Conservation (phyloP, 2,329 filamentous ascomycete species). For the Trichoderma lentiforme region DNA sequence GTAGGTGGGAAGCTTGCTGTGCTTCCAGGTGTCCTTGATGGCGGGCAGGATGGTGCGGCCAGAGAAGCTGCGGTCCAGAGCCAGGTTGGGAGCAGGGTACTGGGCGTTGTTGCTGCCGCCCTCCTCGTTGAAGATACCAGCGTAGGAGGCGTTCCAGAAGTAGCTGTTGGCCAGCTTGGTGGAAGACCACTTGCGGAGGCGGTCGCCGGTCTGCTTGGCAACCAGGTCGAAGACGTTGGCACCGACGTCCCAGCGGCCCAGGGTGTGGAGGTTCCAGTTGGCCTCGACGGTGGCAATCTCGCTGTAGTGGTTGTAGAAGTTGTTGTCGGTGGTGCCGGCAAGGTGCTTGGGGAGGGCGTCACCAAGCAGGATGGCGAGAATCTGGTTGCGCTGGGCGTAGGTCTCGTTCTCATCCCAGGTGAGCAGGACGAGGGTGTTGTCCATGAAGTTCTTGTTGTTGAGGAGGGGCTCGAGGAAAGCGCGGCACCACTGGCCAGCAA, state of each 20-base stretch:
- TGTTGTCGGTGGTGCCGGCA: slow-evolving; percentile 63
- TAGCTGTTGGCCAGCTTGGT: slow-evolving; percentile 37
- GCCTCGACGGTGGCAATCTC: slow-evolving; percentile 63
- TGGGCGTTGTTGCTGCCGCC: slow-evolving; percentile 28
- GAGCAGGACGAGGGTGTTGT: slow-evolving; percentile 70
- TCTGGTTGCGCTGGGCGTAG: slow-evolving; percentile 63
- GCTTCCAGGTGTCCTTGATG: slow-evolving; percentile 38
- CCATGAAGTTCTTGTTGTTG: slow-evolving; percentile 66
- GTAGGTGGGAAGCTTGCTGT: slow-evolving; percentile 40
- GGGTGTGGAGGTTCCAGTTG: slow-evolving; percentile 67
- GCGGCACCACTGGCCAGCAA: slow-evolving; percentile 65
- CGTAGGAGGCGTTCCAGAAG: slow-evolving; percentile 54
- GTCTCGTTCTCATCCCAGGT: slow-evolving; percentile 78
- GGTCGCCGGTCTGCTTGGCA: slow-evolving; percentile 58
- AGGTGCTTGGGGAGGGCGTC: slow-evolving; percentile 66
- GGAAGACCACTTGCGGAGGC: slow-evolving; percentile 37
- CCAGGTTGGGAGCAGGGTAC: slow-evolving; percentile 42
- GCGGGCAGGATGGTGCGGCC: slow-evolving; percentile 36
- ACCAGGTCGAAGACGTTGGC: slow-evolving; percentile 67
- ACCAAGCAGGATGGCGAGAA: slow-evolving; percentile 70
- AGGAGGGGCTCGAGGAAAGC: slow-evolving; percentile 69
- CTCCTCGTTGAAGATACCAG: slow-evolving; percentile 43
- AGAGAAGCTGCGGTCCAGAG: slow-evolving; percentile 30
- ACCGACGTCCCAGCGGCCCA: slow-evolving; percentile 69
- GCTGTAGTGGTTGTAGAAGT: slow-evolving; percentile 72